Base-by-base conservation (phyloP, 2,329 filamentous ascomycete species). In the Colletotrichum sp. region DNA sequence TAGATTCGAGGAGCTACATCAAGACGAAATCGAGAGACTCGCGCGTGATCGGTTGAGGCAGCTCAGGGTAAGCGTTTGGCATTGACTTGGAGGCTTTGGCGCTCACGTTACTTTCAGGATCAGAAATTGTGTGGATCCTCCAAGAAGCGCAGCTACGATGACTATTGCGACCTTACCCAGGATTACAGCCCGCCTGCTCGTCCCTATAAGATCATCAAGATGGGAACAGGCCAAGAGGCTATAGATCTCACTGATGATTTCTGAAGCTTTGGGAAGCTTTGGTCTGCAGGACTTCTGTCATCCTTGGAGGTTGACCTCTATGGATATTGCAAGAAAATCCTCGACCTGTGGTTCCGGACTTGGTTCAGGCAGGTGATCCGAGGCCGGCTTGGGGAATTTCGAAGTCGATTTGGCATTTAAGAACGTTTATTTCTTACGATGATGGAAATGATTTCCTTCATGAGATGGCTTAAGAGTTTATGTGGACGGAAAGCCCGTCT, bases 41-140 rank as follows among this genome's bases (percentile, higher is more conserved):
- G 84, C 84, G 2, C 69, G 78, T 67, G 82, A 84, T 69, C 79
- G 80, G 4, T 76, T 83, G 2, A 76, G 79, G 0, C 77, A 84
- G 32, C 78, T 84, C 8, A 78, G 79, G 52, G 83, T 82, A 55
- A 59, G 52, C 6, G 6, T 4, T 5, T 24, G 8, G 30, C n/a
- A 5, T 16, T 16, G 28, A 21, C 26, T 7, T n/a, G 68, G 6
- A 21, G 16, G 32, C 32, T n/a, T 64, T 63, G 26, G 18, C 59
- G 12, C 74, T 76, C 52, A 77, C 26, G 26, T 10, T 13, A 26
- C 52, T 16, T 30, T 64, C 57, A 71, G 69, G 21, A 59, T 18
- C 30, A 78, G 77, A 39, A 34, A 15, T 12, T 36, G 77, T 60
- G 81, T 80, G 67, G 55, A 76, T 60, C 67, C 78, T 59, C 26